Conservation (phyloP, 2,329 filamentous ascomycete species). For the Diaporthe sp. region DNA sequence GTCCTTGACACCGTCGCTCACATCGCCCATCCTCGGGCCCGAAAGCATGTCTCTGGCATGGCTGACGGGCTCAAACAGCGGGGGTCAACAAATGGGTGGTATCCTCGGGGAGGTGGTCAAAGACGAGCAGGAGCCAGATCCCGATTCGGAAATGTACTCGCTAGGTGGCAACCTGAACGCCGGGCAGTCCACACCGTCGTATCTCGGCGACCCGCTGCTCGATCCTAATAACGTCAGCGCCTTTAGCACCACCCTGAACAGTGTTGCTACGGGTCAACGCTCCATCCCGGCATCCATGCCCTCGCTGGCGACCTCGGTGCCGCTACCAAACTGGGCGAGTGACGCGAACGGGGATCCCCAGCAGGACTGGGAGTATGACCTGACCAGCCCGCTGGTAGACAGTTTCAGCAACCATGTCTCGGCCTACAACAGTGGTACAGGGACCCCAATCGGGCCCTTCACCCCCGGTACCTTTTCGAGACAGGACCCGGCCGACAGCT, state of each 20-base stretch:
- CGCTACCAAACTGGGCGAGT: conserved; percentile 21
- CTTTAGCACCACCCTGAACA: conserved; percentile 8
- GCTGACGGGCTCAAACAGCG: background rate
- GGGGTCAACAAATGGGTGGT: conserved; percentile 17
- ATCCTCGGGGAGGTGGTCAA: conserved; percentile 33
- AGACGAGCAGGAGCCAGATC: conserved; percentile 28
- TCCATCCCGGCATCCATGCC: conserved; percentile 25
- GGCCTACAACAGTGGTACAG: conserved; percentile 31
- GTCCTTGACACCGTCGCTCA: conserved; percentile 45
- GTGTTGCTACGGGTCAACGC: background rate
- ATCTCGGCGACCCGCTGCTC: conserved; percentile 30
- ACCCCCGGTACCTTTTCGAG: conserved; percentile 27
- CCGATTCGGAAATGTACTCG: conserved; percentile 24
- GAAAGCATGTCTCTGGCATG: conserved; percentile 21
- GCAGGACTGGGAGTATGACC: conserved; percentile 34
- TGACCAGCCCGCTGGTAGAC: conserved; percentile 31
- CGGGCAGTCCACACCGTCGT: background rate
- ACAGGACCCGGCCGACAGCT: conserved; percentile 27
- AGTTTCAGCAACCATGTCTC: conserved; percentile 31
- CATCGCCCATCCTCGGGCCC: conserved; percentile 34
- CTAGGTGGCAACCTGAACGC: background rate
- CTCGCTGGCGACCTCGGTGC: conserved; percentile 20
- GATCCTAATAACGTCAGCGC: conserved; percentile 19
- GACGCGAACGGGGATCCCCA: conserved; percentile 16
- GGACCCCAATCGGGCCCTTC: conserved; percentile 27